Evolutionary conservation across 805 yeast species (phyloP).

Genomic region (Candida patagonica): DNA sequence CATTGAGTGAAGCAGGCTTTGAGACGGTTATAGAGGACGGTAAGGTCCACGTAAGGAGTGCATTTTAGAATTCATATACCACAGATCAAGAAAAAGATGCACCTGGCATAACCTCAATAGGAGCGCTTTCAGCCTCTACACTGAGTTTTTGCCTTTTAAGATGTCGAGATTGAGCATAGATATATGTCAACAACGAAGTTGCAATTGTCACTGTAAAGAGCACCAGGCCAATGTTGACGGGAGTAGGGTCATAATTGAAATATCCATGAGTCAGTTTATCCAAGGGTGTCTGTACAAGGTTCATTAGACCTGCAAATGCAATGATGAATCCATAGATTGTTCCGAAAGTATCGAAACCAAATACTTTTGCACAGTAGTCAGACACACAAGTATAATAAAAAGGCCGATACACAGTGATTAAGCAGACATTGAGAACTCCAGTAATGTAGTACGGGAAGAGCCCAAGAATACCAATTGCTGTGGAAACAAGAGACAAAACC

Average conservation of each 20-base stretch:
- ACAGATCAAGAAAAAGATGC: slow-evolving; percentile 1
- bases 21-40: slow-evolving; percentile 70
- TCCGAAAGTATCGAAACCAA: slow-evolving; percentile 89
- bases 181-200: slow-evolving; percentile 20
- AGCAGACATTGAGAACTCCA: slow-evolving; percentile 59
- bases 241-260: slow-evolving; percentile 69
- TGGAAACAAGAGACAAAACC: slow-evolving; percentile 45
- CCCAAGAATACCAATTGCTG: slow-evolving; percentile 64
- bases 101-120: slow-evolving; percentile 28
- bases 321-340: slow-evolving; percentile 83
- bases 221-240: slow-evolving; percentile 56
- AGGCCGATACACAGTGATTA: slow-evolving; percentile 79
- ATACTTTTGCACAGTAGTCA: slow-evolving; percentile 85
- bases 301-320: slow-evolving; percentile 73
- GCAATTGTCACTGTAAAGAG: slow-evolving; percentile 31
- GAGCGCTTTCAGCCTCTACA: slow-evolving; percentile 55
- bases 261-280: slow-evolving; percentile 62
- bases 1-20: slow-evolving; percentile 63
- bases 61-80: not conserved
- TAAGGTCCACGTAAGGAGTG: slow-evolving; percentile 43
- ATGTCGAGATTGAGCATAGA: slow-evolving; percentile 30
- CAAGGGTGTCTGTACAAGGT: slow-evolving; percentile 58
- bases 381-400: slow-evolving; percentile 89
- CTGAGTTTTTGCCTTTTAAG: slow-evolving; percentile 47
- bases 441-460: slow-evolving; percentile 39